A percentile compares a stretch with the other conserved stretches of the same genome.
Evolutionary conservation across 768 basidiomycete genomes (phyloP).

Genomic region (Calocera cornea): DNA sequence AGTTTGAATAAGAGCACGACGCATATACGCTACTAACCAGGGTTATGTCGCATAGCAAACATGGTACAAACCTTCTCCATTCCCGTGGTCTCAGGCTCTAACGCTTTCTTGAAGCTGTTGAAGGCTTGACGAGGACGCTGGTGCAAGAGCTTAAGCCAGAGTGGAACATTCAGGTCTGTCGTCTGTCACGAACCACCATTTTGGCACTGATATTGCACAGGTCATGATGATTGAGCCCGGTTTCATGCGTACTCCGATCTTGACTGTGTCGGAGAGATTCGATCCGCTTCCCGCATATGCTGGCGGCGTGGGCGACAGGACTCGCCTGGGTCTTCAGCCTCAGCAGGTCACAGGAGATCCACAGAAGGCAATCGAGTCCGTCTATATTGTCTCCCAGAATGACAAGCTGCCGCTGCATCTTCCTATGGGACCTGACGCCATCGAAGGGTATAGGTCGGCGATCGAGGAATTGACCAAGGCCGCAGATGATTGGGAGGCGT

Average conservation of each 20-base stretch:
- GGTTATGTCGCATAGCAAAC: too few relatives aligned
- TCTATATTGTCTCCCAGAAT: neutral
- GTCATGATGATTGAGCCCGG: neutral
- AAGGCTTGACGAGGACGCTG: neutral
- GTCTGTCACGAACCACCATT: neutral
- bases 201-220: neutral
- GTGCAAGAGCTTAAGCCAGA: neutral
- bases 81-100: neutral
- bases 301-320: neutral
- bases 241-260: neutral
- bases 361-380: neutral
- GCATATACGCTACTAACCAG: neutral
- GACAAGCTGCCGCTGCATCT: neutral
- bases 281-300: neutral
- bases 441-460: neutral
- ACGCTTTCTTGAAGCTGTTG: neutral
- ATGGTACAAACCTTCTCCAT: neutral
- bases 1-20: neutral
- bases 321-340: neutral
- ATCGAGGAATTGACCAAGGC: neutral
- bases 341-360: neutral
- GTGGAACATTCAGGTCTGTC: constrained; percentile 1
- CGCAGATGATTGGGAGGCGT: neutral
- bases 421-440: neutral
- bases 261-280: neutral